phyloP scores from a whole-genome alignment of 495 filamentous ascomycete species.

The Lichenothelia convexa region DNA sequence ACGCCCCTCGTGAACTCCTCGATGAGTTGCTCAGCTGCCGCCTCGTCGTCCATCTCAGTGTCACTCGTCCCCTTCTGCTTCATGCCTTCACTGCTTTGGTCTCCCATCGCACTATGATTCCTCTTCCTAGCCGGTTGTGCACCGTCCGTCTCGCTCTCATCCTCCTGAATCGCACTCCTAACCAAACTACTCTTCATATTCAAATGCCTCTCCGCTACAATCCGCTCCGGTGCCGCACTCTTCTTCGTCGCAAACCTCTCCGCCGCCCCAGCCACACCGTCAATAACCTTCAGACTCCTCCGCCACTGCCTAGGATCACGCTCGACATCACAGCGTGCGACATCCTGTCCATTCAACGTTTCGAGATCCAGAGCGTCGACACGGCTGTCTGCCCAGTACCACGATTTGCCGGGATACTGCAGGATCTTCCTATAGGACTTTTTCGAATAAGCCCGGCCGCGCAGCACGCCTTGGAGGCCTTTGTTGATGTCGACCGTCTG shows the following conservation, averaged over 20 bases:
- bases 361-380: constrained; percentile 35
- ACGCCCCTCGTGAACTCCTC: no score
- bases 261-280: constrained; percentile 11
- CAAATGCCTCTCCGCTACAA: constrained; percentile 1
- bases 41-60: no score
- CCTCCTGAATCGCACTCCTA: neutral
- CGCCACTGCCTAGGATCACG: constrained; percentile 29
- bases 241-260: constrained; percentile 2
- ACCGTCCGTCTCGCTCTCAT: neutral
- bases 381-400: constrained; percentile 40
- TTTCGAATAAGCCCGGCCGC: constrained; percentile 26
- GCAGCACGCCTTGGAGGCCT: constrained; percentile 17
- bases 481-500: constrained; percentile 18
- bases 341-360: constrained; percentile 32
- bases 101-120: no score
- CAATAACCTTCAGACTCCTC: constrained; percentile 25
- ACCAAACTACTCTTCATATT: neutral
- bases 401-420: constrained; percentile 18
- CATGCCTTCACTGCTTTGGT: no score
- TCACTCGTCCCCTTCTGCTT: no score
- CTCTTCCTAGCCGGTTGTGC: no score
- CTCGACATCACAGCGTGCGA: constrained; percentile 23
- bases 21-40: no score
- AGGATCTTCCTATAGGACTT: constrained; percentile 29
- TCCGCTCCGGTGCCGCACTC: no score